Evolutionary conservation across 352 stramenopile genomes (phyloP).

Genomic region (Globisporangium nagaii): DNA sequence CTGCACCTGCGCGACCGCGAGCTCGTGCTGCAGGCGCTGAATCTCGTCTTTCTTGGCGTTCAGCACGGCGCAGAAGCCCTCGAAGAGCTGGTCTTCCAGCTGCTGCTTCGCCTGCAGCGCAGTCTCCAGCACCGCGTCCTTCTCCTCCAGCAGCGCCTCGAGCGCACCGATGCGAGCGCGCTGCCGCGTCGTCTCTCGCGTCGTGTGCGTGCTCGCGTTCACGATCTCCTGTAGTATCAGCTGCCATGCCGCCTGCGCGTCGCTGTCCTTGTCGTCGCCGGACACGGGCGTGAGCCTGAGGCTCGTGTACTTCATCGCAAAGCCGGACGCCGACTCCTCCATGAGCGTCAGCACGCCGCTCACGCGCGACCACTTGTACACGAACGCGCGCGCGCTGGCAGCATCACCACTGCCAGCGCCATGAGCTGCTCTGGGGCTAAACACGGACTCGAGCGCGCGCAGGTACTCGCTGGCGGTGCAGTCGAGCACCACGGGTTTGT

Average conservation of each 20-base stretch:
- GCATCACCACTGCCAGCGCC: not conserved
- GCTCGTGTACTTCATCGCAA: conserved; percentile 53
- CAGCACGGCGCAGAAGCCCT: conserved; percentile 42
- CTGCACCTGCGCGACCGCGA: conserved; percentile 14
- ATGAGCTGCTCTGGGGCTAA: not conserved
- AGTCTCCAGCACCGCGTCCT: conserved; percentile 39
- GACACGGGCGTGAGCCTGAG: conserved; percentile 18
- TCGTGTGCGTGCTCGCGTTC: not conserved
- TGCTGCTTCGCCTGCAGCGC: conserved; percentile 37
- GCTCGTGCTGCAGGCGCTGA: conserved; percentile 26
- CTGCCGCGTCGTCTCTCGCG: conserved; percentile 11
- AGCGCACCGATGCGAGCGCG: conserved; percentile 19
- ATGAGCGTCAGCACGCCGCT: conserved; percentile 39
- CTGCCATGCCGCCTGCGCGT: conserved; percentile 14
- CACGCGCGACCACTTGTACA: conserved; percentile 35
- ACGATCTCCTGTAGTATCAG: conserved; percentile 30
- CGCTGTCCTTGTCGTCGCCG: conserved; percentile 2
- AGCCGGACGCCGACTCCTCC: conserved; percentile 21
- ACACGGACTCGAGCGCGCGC: conserved; percentile 15
- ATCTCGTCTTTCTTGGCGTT: conserved; percentile 68
- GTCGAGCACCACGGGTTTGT: conserved; percentile 40
- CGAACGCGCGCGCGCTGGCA: conserved; percentile 12
- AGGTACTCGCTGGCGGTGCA: conserved; percentile 33
- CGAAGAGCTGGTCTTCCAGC: conserved; percentile 33
- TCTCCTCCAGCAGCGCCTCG: conserved; percentile 30